phyloP scores from a whole-genome alignment of 352 stramenopile genomes.

The Phytophthora foliorum region DNA sequence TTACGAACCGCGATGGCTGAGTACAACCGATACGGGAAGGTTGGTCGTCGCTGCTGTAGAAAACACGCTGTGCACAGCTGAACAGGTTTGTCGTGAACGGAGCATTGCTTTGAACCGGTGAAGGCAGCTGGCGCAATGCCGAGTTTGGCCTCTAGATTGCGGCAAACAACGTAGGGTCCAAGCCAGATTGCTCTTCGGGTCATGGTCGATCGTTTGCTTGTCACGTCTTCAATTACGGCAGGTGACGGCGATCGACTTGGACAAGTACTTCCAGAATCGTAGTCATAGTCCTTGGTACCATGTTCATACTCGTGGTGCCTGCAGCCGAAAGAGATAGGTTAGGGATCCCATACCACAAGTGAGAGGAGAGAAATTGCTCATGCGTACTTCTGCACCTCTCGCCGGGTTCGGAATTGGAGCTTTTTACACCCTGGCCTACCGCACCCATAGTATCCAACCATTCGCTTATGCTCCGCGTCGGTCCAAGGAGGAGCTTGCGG shows the following conservation, averaged over 20 bases:
- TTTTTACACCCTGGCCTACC: conserved; percentile 39
- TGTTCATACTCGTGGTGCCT: conserved; percentile 37
- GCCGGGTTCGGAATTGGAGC: conserved; percentile 52
- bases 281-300: conserved; percentile 10
- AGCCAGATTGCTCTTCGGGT: conserved; percentile 51
- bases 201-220: conserved; percentile 5
- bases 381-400: conserved; percentile 47
- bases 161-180: conserved; percentile 48
- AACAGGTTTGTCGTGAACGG: conserved; percentile 33
- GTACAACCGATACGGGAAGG: conserved; percentile 40
- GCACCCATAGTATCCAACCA: conserved; percentile 64
- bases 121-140: conserved; percentile 24
- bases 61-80: conserved; percentile 38
- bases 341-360: neutral
- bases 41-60: conserved; percentile 35
- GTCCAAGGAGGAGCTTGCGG: conserved; percentile 58
- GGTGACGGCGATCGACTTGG: conserved; percentile 1
- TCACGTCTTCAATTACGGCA: conserved; percentile 1
- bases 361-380: neutral
- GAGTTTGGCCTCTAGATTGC: conserved; percentile 48
- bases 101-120: conserved; percentile 25
- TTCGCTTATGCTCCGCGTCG: conserved; percentile 34
- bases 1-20: conserved; percentile 28
- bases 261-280: conserved; percentile 10
- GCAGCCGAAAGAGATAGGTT: neutral